Conservation (phyloP, 495 filamentous ascomycete species). For the Penicillium coprophilum region DNA sequence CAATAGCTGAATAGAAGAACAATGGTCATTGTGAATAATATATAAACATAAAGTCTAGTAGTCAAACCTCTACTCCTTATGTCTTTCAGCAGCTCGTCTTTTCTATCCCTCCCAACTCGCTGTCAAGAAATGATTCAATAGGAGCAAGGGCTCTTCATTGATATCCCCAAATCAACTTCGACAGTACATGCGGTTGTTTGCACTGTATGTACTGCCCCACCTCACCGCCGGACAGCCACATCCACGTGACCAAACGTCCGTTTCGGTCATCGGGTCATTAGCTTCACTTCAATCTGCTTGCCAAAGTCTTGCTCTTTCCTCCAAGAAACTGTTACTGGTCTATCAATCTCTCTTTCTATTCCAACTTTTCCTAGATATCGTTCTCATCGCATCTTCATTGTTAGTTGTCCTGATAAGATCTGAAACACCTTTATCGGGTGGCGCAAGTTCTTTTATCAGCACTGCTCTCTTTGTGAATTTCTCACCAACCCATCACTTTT, state of each 20-base stretch:
- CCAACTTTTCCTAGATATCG: not conserved
- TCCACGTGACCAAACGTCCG: slow-evolving; percentile 1
- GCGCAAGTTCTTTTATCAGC: slow-evolving; percentile 16
- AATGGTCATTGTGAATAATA: not conserved
- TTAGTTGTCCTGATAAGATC: slow-evolving; percentile 1
- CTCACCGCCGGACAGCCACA: slow-evolving; percentile 7
- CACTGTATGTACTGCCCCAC: not conserved
- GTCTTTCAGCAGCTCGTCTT: not conserved
- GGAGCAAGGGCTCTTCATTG: not conserved
- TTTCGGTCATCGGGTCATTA: slow-evolving; percentile 9
- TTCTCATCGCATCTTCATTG: not conserved
- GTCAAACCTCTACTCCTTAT: not conserved
- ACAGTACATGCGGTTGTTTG: not conserved
- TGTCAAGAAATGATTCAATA: not conserved
- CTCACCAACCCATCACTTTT: not conserved
- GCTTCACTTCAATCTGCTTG: slow-evolving; percentile 7
- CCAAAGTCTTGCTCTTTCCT: not conserved
- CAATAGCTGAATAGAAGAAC: not conserved
- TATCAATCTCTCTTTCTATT: not conserved
- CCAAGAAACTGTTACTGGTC: not conserved
- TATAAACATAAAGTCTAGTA: not conserved
- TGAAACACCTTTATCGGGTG: slow-evolving; percentile 14
- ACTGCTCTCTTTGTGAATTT: slow-evolving; percentile 6
- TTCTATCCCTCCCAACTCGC: not conserved
- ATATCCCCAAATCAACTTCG: not conserved